Evolutionary conservation across 2,329 filamentous ascomycete species (phyloP), one percentile per base, ranked within the genome.

Genomic region (Colletotrichum brevisporum): DNA sequence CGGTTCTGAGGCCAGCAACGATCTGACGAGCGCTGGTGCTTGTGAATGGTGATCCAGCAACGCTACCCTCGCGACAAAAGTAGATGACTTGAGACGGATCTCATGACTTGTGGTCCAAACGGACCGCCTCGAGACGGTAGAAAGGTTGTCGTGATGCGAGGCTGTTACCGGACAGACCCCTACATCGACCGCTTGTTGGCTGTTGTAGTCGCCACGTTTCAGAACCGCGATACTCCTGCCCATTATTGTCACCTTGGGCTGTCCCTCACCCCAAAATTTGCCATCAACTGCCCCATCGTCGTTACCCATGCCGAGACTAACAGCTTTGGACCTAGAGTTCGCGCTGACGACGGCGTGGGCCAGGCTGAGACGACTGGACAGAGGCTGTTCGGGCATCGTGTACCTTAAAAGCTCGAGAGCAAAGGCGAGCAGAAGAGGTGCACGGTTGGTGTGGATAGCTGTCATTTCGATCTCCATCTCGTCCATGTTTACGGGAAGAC

Each of bases 311-410:
- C 94, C 94, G 36, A 97, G 81, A 71, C 88, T 92, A 31, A 91
- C 85, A 10, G 94, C 94, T 79, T 95, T 95, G 43, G 88, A 89
- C 72, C 90, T 88, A 69, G 92, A 94, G 76, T 95, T 96, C 31
- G 90, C 90, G 76, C 93, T 95, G 16, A 97, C 92, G 1, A 96
- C 90, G 0, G 93, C 94, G 78, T 97, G 94, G 0, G 91, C 93
- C 21, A 97, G 83, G 76, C 94, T 97, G 21, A 97, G 82, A 54
- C 93, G 86, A 76, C 93, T 95, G n/a, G 93, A 96, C 3, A 91
- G 84, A 3, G 94, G 94, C 77, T 97, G 94, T 73, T 93, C 91
- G 0, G 94, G 92, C 91, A 95, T 95, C 0, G 93, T 97, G 76
- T 92, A 90, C 53, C 92, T 91, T 54, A 97, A 78, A 56, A 95